Evolutionary conservation across 164 flowering plant genomes (phyloP), one percentile per base, ranked within the genome.

Genomic region (Tinospora cordifolia): DNA sequence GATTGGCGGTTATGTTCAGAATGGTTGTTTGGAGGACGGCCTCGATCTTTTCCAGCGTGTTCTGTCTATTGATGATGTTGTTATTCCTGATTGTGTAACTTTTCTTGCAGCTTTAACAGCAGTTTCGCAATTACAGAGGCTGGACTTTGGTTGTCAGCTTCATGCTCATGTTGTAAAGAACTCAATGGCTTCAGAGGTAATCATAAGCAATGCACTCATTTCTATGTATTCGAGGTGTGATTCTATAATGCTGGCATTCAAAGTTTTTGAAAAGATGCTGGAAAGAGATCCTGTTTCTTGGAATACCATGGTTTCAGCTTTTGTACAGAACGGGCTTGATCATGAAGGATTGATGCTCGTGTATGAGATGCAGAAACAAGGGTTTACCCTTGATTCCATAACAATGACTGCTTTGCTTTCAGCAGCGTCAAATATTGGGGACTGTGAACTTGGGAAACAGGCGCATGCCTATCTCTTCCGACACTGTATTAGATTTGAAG

Each of bases 201-300:
- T 79, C 66, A 65, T 87, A 27, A 64, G 77, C 6, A 93, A 90
- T 82, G 86, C 95, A 1, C 71, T 91, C 0, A 74, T 90, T 67
- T 86, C 81, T 24, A 81, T 92, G 92, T 94, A 94, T 75, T 89
- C 99, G 0, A 89, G 88, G 83, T 92, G 95, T 75, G 79, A 77
- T 75, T 69, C 72, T 36, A 67, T 94, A 40, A 78, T 79, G 30
- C 78, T 75, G 22, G 83, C 93, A 13, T 88, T 87, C 38, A 70
- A 79, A 66, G 81, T 88, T 64, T 92, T 94, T 63, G 81, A 81
- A 34, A 78, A 69, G 44, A 94, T 93, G 98, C 19, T 15, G 0
- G 87, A 86, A 75, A 86, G 91, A 77, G 98, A 93, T 82, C 47
- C 80, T 68, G 91, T 93, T 38, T 85, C 98, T 3, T 93, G 98